Conservation (phyloP, 441 rosid species). For the Mallotus japonicus region DNA sequence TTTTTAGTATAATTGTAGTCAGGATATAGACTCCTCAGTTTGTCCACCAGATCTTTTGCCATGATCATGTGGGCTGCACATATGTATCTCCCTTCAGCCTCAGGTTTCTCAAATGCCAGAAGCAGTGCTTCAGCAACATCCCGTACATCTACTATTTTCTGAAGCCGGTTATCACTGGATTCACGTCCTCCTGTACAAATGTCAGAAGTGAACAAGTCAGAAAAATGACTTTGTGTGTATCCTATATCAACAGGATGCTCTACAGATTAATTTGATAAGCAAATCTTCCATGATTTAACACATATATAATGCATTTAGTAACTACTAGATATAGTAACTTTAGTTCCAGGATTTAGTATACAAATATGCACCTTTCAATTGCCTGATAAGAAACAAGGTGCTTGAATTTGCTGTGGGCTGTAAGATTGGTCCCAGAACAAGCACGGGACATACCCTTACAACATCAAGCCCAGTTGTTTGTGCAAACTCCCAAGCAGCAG, state of each 20-base stretch:
- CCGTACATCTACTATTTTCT: conserved; percentile 6
- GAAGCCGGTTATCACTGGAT: conserved; percentile 2
- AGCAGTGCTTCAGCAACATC: conserved; percentile 7
- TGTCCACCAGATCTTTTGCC: background rate
- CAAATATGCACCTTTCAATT: conserved; percentile 17
- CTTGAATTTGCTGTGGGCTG: conserved; percentile 65
- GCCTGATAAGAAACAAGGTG: conserved; percentile 44
- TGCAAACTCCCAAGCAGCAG: conserved; percentile 57
- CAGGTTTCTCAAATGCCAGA: conserved; percentile 1
- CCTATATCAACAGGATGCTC: too few relatives aligned
- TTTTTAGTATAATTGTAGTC: background rate
- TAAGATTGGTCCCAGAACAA: conserved; percentile 29
- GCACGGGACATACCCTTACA: conserved; percentile 49
- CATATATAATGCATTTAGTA: too few relatives aligned
- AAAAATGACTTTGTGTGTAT: too few relatives aligned
- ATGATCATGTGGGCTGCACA: conserved; percentile 7
- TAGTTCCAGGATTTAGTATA: too few relatives aligned
- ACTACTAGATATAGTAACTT: too few relatives aligned
- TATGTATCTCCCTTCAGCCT: conserved; percentile 11
- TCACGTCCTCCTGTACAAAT: background rate
- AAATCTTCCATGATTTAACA: too few relatives aligned
- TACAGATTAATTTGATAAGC: too few relatives aligned
- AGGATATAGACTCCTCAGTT: background rate
- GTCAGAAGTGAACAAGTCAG: too few relatives aligned
- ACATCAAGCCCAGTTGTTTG: conserved; percentile 60